phyloP scores from a whole-genome alignment of 2,329 filamentous ascomycete genomes.

The Colletotrichum agaves region DNA sequence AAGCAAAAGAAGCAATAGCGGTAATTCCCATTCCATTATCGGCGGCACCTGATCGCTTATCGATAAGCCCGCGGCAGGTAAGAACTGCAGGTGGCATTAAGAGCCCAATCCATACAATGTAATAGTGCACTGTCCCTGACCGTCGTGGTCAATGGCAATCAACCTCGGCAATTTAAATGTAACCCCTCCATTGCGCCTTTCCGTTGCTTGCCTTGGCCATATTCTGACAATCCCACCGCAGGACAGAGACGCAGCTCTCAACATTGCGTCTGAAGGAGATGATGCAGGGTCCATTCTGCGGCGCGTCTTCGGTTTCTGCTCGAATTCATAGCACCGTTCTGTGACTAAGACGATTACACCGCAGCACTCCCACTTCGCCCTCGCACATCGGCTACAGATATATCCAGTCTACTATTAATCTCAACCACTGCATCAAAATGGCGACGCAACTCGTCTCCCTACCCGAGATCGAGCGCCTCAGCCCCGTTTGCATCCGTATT shows the following conservation, averaged over 20 bases:
- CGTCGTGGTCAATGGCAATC: not conserved
- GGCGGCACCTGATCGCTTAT: conserved; percentile 38
- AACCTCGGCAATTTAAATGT: conserved; percentile 26
- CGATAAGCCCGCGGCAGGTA: conserved; percentile 14
- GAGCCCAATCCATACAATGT: no score
- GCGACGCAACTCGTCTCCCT: conserved; percentile 71
- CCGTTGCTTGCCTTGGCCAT: not conserved
- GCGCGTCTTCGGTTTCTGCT: not conserved
- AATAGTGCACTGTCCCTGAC: not conserved
- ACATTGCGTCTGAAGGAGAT: conserved; percentile 2
- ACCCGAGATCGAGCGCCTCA: conserved; percentile 80
- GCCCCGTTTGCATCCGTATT: conserved; percentile 82
- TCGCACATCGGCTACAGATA: not conserved
- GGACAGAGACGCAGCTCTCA: not conserved
- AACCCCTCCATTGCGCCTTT: conserved; percentile 28
- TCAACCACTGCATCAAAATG: conserved; percentile 57
- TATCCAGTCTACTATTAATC: not conserved
- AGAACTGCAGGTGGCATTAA: no score
- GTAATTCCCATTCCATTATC: conserved; percentile 11
- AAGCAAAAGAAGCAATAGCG: conserved; percentile 7
- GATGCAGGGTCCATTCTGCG: conserved; percentile 5
- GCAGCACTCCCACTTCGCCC: not conserved
- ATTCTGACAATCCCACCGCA: not conserved
- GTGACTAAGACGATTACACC: conserved; percentile 18
- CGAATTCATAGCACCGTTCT: not conserved